These are phyloP conservation scores for Dactylonectria macrodidyma DNA, from an alignment of 2,329 filamentous ascomycete species.

Conservation along the genomic window DNA sequence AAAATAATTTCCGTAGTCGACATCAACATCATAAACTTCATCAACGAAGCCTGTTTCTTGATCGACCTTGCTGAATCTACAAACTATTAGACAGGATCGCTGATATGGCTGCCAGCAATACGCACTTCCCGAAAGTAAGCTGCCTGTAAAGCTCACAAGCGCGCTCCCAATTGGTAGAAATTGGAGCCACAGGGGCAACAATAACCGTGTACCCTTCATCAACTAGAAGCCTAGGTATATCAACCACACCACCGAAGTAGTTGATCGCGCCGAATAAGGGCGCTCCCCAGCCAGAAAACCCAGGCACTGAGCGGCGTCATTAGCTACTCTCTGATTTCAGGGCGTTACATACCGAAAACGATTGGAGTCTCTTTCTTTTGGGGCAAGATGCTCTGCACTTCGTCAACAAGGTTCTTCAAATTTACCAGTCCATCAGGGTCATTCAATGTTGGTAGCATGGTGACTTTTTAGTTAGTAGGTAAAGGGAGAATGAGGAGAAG, in stretches of 20 bases:
- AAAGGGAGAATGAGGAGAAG: neutral
- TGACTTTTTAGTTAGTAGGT: neutral
- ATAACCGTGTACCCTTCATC: constrained; percentile 26
- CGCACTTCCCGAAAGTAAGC: constrained; percentile 20
- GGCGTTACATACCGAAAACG: neutral
- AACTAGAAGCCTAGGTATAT: constrained; percentile 23
- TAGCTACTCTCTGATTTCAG: neutral
- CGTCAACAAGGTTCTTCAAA: constrained; percentile 10
- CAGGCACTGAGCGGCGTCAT: constrained; percentile 14
- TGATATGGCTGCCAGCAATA: neutral
- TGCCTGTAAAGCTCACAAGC: constrained; percentile 29
- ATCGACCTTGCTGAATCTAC: constrained; percentile 21
- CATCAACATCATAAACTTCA: constrained; percentile 21
- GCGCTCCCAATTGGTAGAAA: constrained; percentile 28
- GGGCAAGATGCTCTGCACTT: neutral
- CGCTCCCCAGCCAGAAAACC: constrained; percentile 23
- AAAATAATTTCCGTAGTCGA: constrained; percentile 23
- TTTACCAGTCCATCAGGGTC: constrained; percentile 20
- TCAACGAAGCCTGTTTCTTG: constrained; percentile 1
- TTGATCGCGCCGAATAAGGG: constrained; percentile 26
- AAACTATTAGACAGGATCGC: neutral
- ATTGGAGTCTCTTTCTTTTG: constrained; percentile 6
- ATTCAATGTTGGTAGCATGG: neutral
- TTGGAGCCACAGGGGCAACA: constrained; percentile 23
- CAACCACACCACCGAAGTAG: constrained; percentile 25